Evolutionary conservation across 805 yeast genomes (phyloP), one percentile per base, ranked within the genome.

Genomic region (Pichia manshurica): DNA sequence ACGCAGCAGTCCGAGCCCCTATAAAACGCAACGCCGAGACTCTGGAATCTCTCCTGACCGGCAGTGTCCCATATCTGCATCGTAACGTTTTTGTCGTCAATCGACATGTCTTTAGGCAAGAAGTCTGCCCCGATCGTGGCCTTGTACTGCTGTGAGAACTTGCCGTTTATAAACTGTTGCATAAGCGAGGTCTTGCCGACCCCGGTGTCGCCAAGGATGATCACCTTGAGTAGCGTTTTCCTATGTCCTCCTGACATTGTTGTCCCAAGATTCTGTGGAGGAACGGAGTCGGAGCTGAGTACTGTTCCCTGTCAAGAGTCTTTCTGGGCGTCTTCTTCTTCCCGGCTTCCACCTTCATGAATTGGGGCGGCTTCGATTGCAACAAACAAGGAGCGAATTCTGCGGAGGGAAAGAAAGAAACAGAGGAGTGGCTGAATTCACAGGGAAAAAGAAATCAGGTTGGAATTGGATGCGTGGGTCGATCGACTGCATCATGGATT

Each of bases 1-100:
- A 91, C 96, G 69, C 98, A 93, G 68, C 98, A 93, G 67, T 93
- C 98, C 1, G 98, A 96, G 33, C 98, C 98, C 59, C 99, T 75
- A 67, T 93, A 91, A 65, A 91, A 91, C 0, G 98, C 98, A 39
- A 91, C 97, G 15, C 98, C 98, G 52, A 91, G 73, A 49, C 95
- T 84, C 69, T 93, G 98, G 75, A 91, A 91, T 60, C 99, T 77
- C 68, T 91, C 99, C 71, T 91, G 99, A 33, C 99, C 99, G 7
- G 98, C 98, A 38, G 99, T 91, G 63, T 91, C 99, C 99, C 99
- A 91, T 47, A 93, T 84, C 68, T 86, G 91, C 75, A 84, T 74
- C 20, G 87, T 81, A 8, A 84, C 89, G 54, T 78, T 77, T 58
- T 84, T 84, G 65, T 84, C 93, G 64, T 93, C 98, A 49, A 93